These are phyloP conservation scores for Dionaea muscipula DNA, from an alignment of 179 eudicot species.

Conservation along the genomic window DNA sequence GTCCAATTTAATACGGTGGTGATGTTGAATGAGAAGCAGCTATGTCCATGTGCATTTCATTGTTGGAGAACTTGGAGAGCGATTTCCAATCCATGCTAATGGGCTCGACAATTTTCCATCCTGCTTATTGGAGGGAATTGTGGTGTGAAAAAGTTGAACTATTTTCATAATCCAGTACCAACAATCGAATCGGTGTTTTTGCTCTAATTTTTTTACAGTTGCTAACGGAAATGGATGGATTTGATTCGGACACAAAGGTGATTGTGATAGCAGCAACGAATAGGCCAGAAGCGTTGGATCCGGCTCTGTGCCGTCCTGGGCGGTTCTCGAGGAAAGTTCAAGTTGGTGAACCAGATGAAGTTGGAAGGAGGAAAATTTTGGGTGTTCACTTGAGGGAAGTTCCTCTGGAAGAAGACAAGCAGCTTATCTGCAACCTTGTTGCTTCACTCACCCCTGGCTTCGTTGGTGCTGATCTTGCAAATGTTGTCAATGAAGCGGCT, in stretches of 20 bases:
- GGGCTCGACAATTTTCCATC: no score
- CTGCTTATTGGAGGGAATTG: no score
- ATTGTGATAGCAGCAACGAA: conserved; percentile 94
- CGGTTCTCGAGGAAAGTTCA: conserved; percentile 91
- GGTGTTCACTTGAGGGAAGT: conserved; percentile 73
- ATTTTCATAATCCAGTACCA: no score
- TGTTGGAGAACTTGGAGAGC: not conserved
- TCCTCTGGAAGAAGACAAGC: conserved; percentile 72
- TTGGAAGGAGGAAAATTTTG: conserved; percentile 70
- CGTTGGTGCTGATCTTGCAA: conserved; percentile 96
- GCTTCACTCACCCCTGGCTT: conserved; percentile 86
- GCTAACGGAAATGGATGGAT: conserved; percentile 98
- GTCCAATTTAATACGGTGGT: no score
- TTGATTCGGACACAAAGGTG: conserved; percentile 75
- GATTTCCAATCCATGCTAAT: not conserved
- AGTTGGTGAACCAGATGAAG: conserved; percentile 89
- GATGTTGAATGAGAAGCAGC: no score
- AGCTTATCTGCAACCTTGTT: conserved; percentile 57
- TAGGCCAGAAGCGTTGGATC: conserved; percentile 90
- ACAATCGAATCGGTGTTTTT: no score
- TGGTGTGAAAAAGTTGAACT: no score
- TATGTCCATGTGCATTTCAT: not conserved
- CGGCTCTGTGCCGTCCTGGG: conserved; percentile 92
- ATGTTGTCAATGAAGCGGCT: conserved; percentile 83
- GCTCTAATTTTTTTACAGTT: conserved; percentile 29